These are phyloP conservation scores for Sonneratia caseolaris DNA, from an alignment of 345 rosid species.

Conservation along the genomic window DNA sequence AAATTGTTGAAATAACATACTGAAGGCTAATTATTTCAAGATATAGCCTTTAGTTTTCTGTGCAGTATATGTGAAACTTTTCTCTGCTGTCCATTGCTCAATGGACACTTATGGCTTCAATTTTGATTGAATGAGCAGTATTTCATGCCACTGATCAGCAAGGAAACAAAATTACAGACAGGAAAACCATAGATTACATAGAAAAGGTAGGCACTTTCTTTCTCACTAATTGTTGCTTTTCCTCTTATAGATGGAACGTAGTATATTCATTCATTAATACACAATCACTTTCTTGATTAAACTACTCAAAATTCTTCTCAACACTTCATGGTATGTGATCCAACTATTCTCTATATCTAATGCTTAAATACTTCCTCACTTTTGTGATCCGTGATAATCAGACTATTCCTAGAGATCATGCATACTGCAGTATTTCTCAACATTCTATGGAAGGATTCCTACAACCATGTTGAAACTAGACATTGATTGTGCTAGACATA, in stretches of 20 bases:
- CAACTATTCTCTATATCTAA: not conserved
- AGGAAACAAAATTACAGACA: conserved; percentile 68
- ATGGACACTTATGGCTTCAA: not conserved
- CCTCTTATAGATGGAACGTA: not conserved
- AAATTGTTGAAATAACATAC: not conserved
- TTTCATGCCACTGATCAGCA: conserved; percentile 87
- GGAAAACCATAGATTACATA: conserved; percentile 65
- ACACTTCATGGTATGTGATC: not conserved
- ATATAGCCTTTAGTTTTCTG: not conserved
- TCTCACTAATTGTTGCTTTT: not conserved
- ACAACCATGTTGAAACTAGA: too few relatives aligned
- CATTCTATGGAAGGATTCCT: not conserved
- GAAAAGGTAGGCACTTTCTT: conserved; percentile 42
- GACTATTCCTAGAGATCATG: not conserved
- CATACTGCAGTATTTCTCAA: not conserved
- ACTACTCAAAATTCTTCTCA: not conserved
- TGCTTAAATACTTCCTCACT: not conserved
- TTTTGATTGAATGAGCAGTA: conserved; percentile 27
- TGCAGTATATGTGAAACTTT: not conserved
- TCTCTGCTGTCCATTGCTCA: not conserved
- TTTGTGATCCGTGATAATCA: not conserved
- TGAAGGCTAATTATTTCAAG: not conserved
- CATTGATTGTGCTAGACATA: too few relatives aligned
- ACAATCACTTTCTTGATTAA: not conserved
- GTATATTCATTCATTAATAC: not conserved